Base-by-base conservation (phyloP, 2,329 filamentous ascomycete species). In the Aspergillus cejpii region DNA sequence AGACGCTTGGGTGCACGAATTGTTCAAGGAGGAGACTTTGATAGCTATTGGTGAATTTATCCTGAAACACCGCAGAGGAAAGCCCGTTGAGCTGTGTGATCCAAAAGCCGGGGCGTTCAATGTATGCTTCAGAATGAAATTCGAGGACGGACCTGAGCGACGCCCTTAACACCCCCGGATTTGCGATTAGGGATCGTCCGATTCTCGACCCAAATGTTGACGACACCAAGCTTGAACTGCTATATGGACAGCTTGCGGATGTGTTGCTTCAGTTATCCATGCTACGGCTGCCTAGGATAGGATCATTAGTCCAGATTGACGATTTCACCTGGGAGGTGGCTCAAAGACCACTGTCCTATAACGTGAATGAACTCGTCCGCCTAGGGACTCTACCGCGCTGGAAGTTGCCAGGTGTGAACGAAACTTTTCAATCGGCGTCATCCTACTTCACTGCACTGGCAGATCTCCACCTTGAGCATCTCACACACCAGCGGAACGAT, bases 401-500 rank as follows among this genome's bases (percentile, higher is more conserved):
- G n/a, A n/a, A n/a, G n/a, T n/a, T n/a, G n/a, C n/a, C n/a, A n/a
- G n/a, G n/a, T n/a, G n/a, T n/a, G n/a, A 21, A 48, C 45, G 1
- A 34, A 53, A 26, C 45, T 48, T 3, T 51, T 54, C 8, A 26
- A 33, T 29, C 58, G n/a, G 55, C 65, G 5, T 61, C 65, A 14
- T 60, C 65, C 14, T 73, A 70, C 59, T 68, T 67, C 34, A 39
- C 38, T 24, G 60, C 59, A 0, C 55, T 74, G 7, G 66, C 71
- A 6, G 62, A 72, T 6, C 63, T 71, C 52, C 67, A 75, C 39
- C 54, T 75, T 3, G 57, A 58, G 21, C 67, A 73, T 37, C 45
- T 72, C 7, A 41, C 44, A 11, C 58, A 61, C 11, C 69, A 72
- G 47, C 60, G 58, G 19, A 71, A 72, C 47, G 60, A 70, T 46